phyloP scores from a whole-genome alignment of 2,329 filamentous ascomycete species.

The Fusarium pseudoanthophilum region DNA sequence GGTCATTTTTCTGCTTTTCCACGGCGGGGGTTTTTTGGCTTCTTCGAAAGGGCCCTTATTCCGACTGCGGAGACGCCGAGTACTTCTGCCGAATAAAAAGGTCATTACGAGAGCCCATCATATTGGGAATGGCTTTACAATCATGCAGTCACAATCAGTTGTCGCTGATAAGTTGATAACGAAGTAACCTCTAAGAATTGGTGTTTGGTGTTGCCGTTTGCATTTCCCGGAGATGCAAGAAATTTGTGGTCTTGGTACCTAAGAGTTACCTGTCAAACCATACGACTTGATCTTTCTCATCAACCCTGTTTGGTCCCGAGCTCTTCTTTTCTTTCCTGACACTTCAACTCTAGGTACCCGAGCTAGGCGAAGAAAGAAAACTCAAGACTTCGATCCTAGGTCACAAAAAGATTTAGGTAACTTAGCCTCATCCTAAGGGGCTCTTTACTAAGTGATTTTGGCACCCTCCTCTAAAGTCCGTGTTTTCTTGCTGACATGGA shows the following conservation, averaged over 20 bases:
- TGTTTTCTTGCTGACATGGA: conserved; percentile 22
- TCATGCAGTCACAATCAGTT: conserved; percentile 11
- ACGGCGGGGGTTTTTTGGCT: conserved; percentile 33
- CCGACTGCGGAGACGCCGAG: conserved; percentile 46
- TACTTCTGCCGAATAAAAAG: conserved; percentile 2
- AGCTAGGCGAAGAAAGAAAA: no score
- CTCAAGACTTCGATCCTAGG: no score
- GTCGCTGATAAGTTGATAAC: conserved; percentile 30
- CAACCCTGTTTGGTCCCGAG: neutral
- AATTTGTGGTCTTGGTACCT: conserved; percentile 16
- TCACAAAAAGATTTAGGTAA: no score
- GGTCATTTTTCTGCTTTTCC: conserved; percentile 44
- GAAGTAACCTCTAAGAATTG: conserved; percentile 13
- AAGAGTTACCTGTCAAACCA: conserved; percentile 38
- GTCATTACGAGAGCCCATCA: conserved; percentile 23
- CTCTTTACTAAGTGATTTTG: no score
- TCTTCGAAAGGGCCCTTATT: conserved; percentile 38
- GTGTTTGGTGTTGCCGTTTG: neutral
- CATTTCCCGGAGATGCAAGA: conserved; percentile 40
- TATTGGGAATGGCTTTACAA: conserved; percentile 23
- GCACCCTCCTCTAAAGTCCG: no score
- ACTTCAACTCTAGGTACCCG: conserved; percentile 21
- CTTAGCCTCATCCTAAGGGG: no score
- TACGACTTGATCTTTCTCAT: conserved; percentile 30
- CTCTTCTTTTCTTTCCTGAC: neutral